Evolutionary conservation across 2,329 filamentous ascomycete species (phyloP).

Genomic region (Coniochaeta sp.): DNA sequence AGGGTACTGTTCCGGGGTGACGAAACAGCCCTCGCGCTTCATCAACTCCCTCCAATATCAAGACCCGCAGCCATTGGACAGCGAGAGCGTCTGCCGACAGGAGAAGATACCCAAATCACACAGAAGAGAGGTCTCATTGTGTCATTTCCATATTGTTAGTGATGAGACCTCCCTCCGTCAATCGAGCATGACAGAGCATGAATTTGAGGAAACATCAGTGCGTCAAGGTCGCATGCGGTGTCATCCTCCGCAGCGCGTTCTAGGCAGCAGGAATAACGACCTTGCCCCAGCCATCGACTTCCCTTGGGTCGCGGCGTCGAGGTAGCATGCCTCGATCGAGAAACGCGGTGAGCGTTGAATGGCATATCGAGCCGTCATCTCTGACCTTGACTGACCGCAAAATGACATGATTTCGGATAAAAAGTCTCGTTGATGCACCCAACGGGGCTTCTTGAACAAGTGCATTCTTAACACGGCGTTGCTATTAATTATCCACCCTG

Average conservation of each 20-base stretch:
- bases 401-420: constrained; percentile 2
- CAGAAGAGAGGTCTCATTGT: neutral
- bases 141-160: neutral
- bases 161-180: neutral
- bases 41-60: neutral
- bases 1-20: neutral
- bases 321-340: neutral
- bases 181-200: neutral
- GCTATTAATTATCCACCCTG: neutral
- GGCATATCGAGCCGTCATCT: neutral
- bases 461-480: neutral
- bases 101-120: neutral
- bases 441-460: neutral
- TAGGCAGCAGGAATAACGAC: neutral
- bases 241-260: neutral
- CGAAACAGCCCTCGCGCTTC: neutral
- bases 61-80: neutral
- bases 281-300: neutral
- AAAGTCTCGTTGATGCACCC: neutral
- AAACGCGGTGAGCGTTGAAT: neutral
- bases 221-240: neutral
- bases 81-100: neutral
- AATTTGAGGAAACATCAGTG: constrained; percentile 1
- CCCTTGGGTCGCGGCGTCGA: neutral
- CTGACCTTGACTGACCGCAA: neutral